Evolutionary conservation across 768 basidiomycete genomes (phyloP), one percentile per base, ranked within the genome.

Genomic region (Lactifluus echinatus): DNA sequence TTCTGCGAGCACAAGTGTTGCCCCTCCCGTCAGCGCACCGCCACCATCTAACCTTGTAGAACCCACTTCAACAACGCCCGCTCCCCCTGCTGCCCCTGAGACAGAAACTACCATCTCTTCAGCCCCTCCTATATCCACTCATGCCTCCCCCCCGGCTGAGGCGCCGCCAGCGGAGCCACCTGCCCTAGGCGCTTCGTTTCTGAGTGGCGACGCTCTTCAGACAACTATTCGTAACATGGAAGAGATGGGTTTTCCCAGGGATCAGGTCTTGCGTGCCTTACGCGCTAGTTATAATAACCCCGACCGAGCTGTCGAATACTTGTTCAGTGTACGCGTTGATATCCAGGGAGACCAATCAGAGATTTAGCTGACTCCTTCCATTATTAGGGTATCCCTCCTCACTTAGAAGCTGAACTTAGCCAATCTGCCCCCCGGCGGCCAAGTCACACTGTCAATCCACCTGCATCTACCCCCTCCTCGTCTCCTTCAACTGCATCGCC

Each of bases 201-300:
- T 98, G 24, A 80, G 84, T 3, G 96, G 96, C 2, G 71, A 75
- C 0, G 84, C 77, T 3, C 78, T 97, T 3, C 84, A 97, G 68
- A 69, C 76, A 6, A 83, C 92, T 6, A 85, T 97, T 64, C 71
- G 74, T 48, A 87, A 87, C 67, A 93, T 99, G 81, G 73, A 84
- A 37, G 90, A 92, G 64, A 98, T 99, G 96, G 96, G 96, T 7
- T 98, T 94, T 65, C 79, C 81, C 58, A 79, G 84, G 37, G 93
- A 93, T 3, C 82, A 91, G 66, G 91, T 97, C 40, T 71, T 84
- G 66, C 80, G 84, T 15, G 93, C 94, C 3, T 69, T 99, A 69
- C 78, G 92, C 57, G 96, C 94, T 26, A 93, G 90, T 67, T 99
- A 80, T 74, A 99, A 99, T 72, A 98, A 99, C 72, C 89, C 96